These are phyloP conservation scores for Graphium sp. DNA, from an alignment of 2,329 filamentous ascomycete species.

Conservation along the genomic window DNA sequence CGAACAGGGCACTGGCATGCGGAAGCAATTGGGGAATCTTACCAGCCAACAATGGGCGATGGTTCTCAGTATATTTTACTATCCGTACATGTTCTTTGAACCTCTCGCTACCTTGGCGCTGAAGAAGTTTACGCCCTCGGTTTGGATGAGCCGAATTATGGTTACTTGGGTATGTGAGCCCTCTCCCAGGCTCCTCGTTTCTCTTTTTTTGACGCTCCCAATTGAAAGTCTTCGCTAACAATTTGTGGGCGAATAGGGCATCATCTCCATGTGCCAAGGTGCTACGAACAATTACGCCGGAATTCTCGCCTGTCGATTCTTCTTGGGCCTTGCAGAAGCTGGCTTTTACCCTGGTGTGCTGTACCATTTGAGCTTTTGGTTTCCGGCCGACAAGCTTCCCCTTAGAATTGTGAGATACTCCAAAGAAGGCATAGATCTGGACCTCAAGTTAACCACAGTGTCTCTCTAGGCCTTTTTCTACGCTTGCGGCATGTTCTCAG, in stretches of 20 bases:
- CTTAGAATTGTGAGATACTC: conserved; percentile 11
- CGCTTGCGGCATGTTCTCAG: conserved; percentile 14
- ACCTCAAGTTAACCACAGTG: background rate
- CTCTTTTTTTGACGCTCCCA: background rate
- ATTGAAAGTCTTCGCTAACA: background rate
- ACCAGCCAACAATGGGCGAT: conserved; percentile 10
- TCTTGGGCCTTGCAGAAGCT: conserved; percentile 12
- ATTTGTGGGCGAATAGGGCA: conserved; percentile 3
- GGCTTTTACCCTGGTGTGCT: conserved; percentile 13
- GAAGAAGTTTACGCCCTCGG: conserved; percentile 8
- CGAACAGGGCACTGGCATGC: conserved; percentile 11
- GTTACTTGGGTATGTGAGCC: conserved; percentile 8
- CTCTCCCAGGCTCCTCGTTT: too few species aligned
- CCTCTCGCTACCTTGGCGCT: conserved; percentile 9
- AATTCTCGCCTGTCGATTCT: conserved; percentile 11
- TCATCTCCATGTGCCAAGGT: conserved; percentile 10
- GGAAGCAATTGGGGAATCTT: conserved; percentile 9
- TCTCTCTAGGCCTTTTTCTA: conserved; percentile 16
- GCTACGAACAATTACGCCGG: conserved; percentile 10
- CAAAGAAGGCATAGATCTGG: background rate
- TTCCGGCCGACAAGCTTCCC: conserved; percentile 13
- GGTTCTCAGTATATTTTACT: conserved; percentile 10
- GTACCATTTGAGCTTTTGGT: conserved; percentile 15
- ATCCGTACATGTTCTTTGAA: conserved; percentile 11
- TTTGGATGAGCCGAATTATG: conserved; percentile 12